Percentiles rank a stretch among this genome's conserved stretches.
Evolutionary conservation across 345 rosid genomes (phyloP).

Genomic region (Eucalyptus cloeziana): DNA sequence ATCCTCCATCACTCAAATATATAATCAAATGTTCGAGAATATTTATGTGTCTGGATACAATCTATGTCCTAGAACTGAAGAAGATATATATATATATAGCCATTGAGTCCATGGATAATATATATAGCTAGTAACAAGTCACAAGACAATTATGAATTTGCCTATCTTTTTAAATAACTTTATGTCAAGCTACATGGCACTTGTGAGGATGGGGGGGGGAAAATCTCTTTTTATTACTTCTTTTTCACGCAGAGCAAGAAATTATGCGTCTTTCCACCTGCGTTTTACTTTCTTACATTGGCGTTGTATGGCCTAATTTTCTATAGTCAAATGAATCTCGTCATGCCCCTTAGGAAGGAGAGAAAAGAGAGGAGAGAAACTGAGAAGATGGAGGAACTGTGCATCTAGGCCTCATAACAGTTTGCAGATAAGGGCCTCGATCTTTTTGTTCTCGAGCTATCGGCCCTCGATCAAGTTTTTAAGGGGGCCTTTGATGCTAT

Average conservation of each 20-base stretch:
- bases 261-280: not conserved
- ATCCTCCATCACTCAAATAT: not conserved
- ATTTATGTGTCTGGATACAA: not conserved
- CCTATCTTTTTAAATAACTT: not conserved
- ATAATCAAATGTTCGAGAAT: not conserved
- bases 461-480: not conserved
- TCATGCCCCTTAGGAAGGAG: not conserved
- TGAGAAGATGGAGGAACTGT: not conserved
- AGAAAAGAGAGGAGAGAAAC: not conserved
- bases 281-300: not conserved
- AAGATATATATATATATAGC: not conserved
- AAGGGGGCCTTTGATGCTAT: not conserved
- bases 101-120: not conserved
- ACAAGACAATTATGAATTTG: not conserved
- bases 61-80: not conserved
- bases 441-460: not conserved
- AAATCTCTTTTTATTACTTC: not conserved
- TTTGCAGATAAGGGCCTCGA: not conserved
- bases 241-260: not conserved
- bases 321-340: not conserved
- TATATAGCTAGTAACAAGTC: not conserved
- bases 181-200: not conserved
- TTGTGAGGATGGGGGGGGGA: not conserved
- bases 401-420: not conserved
- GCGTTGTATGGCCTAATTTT: not conserved